Percentiles rank a stretch among this genome's conserved stretches.
These are phyloP conservation scores for Fagopyrum tataricum DNA, from an alignment of 148 eudicot species.

Conservation along the genomic window DNA sequence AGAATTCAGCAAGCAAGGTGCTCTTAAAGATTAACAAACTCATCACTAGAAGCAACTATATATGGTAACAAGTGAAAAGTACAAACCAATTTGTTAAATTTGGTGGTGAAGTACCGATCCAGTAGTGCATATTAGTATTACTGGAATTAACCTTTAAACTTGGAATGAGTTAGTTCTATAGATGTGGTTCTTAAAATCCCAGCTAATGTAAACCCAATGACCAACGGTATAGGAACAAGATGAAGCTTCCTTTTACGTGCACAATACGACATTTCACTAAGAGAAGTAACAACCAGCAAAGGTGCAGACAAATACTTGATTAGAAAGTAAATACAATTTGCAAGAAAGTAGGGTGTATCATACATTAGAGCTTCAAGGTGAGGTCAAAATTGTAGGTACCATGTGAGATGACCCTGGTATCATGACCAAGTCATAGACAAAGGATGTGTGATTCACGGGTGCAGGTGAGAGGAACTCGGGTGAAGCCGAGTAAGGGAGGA, in stretches of 20 bases:
- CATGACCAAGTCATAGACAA: no score
- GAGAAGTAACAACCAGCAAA: conserved; percentile 47
- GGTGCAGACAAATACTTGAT: conserved; percentile 56
- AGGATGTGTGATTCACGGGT: no score
- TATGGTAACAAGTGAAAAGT: background rate
- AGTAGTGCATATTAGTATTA: background rate
- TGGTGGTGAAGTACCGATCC: background rate
- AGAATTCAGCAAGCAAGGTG: no score
- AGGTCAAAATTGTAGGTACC: no score
- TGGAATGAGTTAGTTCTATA: conserved; percentile 46
- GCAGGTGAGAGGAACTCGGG: no score
- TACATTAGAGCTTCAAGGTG: no score
- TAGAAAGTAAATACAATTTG: no score
- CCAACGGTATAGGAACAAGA: conserved; percentile 48
- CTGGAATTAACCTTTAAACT: conserved; percentile 45
- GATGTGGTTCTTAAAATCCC: conserved; percentile 49
- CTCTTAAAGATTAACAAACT: no score
- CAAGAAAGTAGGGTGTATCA: no score
- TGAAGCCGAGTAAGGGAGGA: no score
- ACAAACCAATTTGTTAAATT: background rate
- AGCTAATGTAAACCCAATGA: conserved; percentile 55
- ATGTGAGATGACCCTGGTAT: no score
- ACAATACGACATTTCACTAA: conserved; percentile 81
- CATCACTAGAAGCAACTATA: no score
- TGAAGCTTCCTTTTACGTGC: conserved; percentile 66